Evolutionary conservation across 192 early-diverging fungal genomes (phyloP).

Genomic region (Coemansia sp.): DNA sequence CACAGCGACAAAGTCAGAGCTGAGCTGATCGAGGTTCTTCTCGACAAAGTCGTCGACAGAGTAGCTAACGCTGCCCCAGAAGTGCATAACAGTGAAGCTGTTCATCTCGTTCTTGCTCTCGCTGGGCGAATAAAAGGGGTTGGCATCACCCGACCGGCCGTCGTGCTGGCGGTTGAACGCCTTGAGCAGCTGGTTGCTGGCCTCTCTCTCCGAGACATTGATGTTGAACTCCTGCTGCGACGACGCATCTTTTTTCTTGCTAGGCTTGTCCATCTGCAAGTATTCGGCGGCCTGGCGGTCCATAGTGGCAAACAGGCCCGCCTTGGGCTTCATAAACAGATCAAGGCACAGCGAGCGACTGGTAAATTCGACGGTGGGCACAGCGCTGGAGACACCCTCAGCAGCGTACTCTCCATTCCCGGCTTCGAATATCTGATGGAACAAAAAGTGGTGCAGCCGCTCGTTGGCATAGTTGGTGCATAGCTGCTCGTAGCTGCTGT

Average conservation of each 20-base stretch:
- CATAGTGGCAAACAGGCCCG: conserved; percentile 76
- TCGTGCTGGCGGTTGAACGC: conserved; percentile 49
- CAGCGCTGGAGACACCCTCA: conserved; percentile 56
- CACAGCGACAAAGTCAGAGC: conserved; percentile 79
- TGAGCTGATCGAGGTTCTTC: conserved; percentile 76
- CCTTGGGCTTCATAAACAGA: conserved; percentile 64
- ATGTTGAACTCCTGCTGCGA: conserved; percentile 41
- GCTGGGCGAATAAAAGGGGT: conserved; percentile 41
- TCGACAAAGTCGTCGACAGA: conserved; percentile 78
- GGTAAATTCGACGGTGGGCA: conserved; percentile 57
- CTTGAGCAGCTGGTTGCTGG: conserved; percentile 49
- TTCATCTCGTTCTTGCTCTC: conserved; percentile 56
- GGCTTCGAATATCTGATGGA: conserved; percentile 70
- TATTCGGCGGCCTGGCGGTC: conserved; percentile 59
- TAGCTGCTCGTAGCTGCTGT: conserved; percentile 57
- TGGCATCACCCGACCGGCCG: conserved; percentile 30
- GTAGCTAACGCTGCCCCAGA: conserved; percentile 61
- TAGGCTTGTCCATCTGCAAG: conserved; percentile 23
- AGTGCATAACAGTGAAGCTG: conserved; percentile 44
- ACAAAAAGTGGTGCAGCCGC: conserved; percentile 74
- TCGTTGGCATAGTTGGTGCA: conserved; percentile 90
- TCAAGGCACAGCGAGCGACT: conserved; percentile 68
- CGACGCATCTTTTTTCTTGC: conserved; percentile 22
- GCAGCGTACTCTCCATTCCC: conserved; percentile 58
- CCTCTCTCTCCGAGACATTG: conserved; percentile 38